Conservation (phyloP, 2,329 filamentous ascomycete species). For the Monosporascus sp. region DNA sequence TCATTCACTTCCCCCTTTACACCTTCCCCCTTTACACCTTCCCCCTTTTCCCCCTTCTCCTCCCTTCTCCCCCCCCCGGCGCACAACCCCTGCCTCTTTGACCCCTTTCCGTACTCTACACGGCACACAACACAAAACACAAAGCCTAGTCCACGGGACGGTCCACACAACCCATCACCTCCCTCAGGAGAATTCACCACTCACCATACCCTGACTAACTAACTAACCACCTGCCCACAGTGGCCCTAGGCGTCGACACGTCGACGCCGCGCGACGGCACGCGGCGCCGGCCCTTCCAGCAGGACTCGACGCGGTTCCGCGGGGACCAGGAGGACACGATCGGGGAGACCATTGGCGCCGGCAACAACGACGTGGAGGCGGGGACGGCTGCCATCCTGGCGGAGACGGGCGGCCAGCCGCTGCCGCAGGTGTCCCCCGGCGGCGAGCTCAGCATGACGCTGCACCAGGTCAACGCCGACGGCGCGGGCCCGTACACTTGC, state of each 20-base stretch:
- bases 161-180: too few relatives aligned
- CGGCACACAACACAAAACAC: too few relatives aligned
- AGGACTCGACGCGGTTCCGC: conserved; percentile 57
- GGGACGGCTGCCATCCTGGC: conserved; percentile 54
- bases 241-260: conserved; percentile 45
- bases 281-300: conserved; percentile 55
- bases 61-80: not conserved
- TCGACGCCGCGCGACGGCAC: conserved; percentile 58
- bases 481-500: conserved; percentile 60
- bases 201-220: conserved; percentile 1
- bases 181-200: too few relatives aligned
- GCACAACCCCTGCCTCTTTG: not conserved
- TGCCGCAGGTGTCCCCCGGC: conserved; percentile 55
- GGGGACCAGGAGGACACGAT: conserved; percentile 45
- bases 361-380: conserved; percentile 50
- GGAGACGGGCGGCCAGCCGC: conserved; percentile 43
- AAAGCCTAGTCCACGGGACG: too few relatives aligned
- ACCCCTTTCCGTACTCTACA: too few relatives aligned
- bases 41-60: not conserved
- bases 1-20: too few relatives aligned
- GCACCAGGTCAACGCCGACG: conserved; percentile 63
- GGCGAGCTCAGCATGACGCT: conserved; percentile 57
- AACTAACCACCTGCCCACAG: conserved; percentile 8
- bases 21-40: not conserved
- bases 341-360: conserved; percentile 53